A percentile compares a stretch with the other conserved stretches of the same genome.
Conservation (phyloP, 2,329 filamentous ascomycete genomes). For the Exophiala dermatitidis region DNA sequence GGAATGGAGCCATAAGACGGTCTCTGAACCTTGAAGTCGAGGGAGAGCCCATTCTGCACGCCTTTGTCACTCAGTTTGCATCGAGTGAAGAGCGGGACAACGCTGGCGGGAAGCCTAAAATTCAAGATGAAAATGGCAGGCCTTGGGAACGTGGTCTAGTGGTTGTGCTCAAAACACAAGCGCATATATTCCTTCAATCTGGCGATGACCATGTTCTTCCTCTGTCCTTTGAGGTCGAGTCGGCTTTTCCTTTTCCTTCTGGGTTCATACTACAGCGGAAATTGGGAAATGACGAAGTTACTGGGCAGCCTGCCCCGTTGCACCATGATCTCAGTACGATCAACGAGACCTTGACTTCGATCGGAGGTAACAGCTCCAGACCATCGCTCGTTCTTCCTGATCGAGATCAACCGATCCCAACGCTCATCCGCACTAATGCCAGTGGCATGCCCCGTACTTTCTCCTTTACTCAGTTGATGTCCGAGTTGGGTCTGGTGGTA, state of each 20-base stretch:
- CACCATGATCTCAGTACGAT: slow-evolving; percentile 25
- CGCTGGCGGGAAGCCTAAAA: slow-evolving; percentile 12
- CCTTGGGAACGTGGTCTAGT: slow-evolving; percentile 52
- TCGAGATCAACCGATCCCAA: slow-evolving; percentile 50
- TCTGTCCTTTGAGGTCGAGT: slow-evolving; percentile 89
- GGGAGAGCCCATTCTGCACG: slow-evolving; percentile 78
- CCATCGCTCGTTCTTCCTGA: slow-evolving; percentile 45
- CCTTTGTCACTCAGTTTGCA: slow-evolving; percentile 76
- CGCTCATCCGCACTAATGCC: slow-evolving; percentile 30
- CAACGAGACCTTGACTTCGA: slow-evolving; percentile 31
- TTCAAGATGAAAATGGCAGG: background rate
- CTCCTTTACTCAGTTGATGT: slow-evolving; percentile 24
- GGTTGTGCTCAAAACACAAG: slow-evolving; percentile 85
- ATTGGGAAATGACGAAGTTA: slow-evolving; percentile 38
- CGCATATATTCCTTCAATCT: slow-evolving; percentile 84
- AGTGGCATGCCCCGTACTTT: slow-evolving; percentile 24
- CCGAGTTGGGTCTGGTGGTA: slow-evolving; percentile 26
- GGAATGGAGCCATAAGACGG: slow-evolving; percentile 75
- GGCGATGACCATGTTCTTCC: slow-evolving; percentile 85
- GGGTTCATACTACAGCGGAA: slow-evolving; percentile 85
- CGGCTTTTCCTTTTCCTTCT: slow-evolving; percentile 70
- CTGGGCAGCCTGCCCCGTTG: slow-evolving; percentile 42
- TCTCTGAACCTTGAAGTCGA: slow-evolving; percentile 81
- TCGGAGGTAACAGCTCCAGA: slow-evolving; percentile 35
- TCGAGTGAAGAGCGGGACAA: slow-evolving; percentile 32